A percentile compares a stretch with the other conserved stretches of the same genome.
These are phyloP conservation scores for Ustilago vetiveriae DNA, from an alignment of 1,284 basidiomycete genomes.

Conservation along the genomic window DNA sequence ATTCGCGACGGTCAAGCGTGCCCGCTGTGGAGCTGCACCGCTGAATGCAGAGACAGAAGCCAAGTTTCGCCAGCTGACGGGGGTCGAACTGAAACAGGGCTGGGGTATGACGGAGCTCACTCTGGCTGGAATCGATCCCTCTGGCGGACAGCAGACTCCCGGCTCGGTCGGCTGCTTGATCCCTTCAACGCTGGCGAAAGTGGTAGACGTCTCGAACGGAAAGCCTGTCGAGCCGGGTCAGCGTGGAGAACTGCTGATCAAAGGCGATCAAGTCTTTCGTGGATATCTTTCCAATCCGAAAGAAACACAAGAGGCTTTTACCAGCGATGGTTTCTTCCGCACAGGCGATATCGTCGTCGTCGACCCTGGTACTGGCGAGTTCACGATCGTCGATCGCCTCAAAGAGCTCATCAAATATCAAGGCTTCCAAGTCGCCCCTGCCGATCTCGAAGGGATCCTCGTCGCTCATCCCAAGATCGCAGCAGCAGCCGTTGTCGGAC, in stretches of 20 bases:
- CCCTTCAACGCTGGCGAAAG: constrained; percentile 29
- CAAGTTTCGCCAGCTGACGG: constrained; percentile 30
- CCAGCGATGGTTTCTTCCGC: constrained; percentile 57
- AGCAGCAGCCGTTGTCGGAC: constrained; percentile 57
- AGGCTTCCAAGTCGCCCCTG: constrained; percentile 62
- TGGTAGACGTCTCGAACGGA: constrained; percentile 38
- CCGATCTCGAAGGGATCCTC: constrained; percentile 58
- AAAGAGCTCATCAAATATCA: constrained; percentile 66
- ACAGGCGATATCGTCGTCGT: constrained; percentile 59
- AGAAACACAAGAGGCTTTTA: constrained; percentile 76
- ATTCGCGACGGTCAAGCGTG: constrained; percentile 21
- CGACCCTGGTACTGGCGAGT: constrained; percentile 30
- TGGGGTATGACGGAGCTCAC: constrained; percentile 57
- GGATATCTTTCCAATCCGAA: constrained; percentile 45
- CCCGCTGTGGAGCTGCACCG: constrained; percentile 43
- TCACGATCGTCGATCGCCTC: constrained; percentile 59
- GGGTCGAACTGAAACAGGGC: constrained; percentile 37
- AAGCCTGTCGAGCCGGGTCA: constrained; percentile 23
- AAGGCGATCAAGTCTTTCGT: constrained; percentile 40
- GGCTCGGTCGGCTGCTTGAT: constrained; percentile 41
- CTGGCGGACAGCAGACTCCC: constrained; percentile 12
- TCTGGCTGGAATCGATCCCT: constrained; percentile 33
- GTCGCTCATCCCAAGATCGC: constrained; percentile 42
- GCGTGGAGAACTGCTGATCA: constrained; percentile 45
- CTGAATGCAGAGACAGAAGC: constrained; percentile 34